phyloP scores from a whole-genome alignment of 1,284 basidiomycete species.

The Sphaerobolus stellatus region DNA sequence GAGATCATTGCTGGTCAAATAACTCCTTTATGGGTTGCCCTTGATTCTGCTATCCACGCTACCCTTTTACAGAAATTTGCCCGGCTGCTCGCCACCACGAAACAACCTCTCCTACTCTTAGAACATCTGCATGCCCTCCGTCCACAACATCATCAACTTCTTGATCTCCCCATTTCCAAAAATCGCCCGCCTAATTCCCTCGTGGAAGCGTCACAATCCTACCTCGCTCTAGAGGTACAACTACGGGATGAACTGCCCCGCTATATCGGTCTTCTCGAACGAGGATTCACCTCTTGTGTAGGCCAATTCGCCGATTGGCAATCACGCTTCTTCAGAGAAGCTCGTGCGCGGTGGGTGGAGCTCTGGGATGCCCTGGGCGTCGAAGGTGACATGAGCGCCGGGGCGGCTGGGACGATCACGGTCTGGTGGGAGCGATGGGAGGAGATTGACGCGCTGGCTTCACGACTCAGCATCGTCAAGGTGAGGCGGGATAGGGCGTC shows the following conservation, averaged over 20 bases:
- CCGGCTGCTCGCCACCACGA: constrained; percentile 59
- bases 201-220: constrained; percentile 68
- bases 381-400: constrained; percentile 56
- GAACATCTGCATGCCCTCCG: constrained; percentile 57
- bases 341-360: constrained; percentile 64
- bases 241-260: constrained; percentile 65
- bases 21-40: constrained; percentile 47
- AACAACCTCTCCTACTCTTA: constrained; percentile 50
- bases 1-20: constrained; percentile 55
- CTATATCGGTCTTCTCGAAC: constrained; percentile 57
- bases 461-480: constrained; percentile 10
- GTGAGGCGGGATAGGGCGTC: constrained; percentile 2
- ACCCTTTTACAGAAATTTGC: constrained; percentile 56
- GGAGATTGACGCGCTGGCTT: constrained; percentile 47
- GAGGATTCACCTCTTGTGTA: constrained; percentile 49
- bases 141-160: constrained; percentile 62
- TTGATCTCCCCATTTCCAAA: constrained; percentile 61
- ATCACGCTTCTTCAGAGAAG: constrained; percentile 54
- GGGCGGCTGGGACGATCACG: constrained; percentile 17
- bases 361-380: constrained; percentile 76
- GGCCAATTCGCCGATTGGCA: constrained; percentile 55
- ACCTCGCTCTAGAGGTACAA: constrained; percentile 69
- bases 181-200: constrained; percentile 62
- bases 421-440: constrained; percentile 67
- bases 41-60: constrained; percentile 52